These are phyloP conservation scores for Penicillium sp. DNA, from an alignment of 2,329 filamentous ascomycete genomes.

Conservation along the genomic window DNA sequence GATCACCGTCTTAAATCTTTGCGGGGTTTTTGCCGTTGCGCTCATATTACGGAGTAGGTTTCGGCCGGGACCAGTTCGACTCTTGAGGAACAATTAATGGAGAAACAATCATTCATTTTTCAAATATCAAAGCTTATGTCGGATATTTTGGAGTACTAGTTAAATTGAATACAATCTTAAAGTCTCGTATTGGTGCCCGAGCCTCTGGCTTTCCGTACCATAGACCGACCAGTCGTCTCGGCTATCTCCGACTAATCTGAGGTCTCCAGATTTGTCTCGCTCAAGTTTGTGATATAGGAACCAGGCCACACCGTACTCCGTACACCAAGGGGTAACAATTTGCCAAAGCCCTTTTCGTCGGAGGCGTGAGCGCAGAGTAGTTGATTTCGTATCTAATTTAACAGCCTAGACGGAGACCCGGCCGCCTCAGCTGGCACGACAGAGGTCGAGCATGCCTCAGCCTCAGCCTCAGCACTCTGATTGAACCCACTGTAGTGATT, in stretches of 20 bases:
- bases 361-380: too few species aligned
- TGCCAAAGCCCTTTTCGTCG: too few species aligned
- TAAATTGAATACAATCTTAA: too few species aligned
- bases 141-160: too few species aligned
- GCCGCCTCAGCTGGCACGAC: too few species aligned
- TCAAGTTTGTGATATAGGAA: not conserved
- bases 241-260: not conserved
- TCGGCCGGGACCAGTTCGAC: not conserved
- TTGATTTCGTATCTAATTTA: too few species aligned
- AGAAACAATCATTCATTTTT: not conserved
- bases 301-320: too few species aligned
- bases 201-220: too few species aligned
- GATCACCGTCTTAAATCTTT: not conserved
- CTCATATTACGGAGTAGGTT: not conserved
- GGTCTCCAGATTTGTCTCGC: not conserved
- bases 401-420: too few species aligned
- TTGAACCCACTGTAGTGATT: not conserved
- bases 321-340: not conserved
- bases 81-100: not conserved
- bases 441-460: not conserved
- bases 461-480: not conserved
- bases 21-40: not conserved
- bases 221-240: too few species aligned
- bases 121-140: not conserved
- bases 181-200: not conserved